Evolutionary conservation across 2,329 filamentous ascomycete species (phyloP), one percentile per base, ranked within the genome.

Genomic region (Kalaharituber pfeilii): DNA sequence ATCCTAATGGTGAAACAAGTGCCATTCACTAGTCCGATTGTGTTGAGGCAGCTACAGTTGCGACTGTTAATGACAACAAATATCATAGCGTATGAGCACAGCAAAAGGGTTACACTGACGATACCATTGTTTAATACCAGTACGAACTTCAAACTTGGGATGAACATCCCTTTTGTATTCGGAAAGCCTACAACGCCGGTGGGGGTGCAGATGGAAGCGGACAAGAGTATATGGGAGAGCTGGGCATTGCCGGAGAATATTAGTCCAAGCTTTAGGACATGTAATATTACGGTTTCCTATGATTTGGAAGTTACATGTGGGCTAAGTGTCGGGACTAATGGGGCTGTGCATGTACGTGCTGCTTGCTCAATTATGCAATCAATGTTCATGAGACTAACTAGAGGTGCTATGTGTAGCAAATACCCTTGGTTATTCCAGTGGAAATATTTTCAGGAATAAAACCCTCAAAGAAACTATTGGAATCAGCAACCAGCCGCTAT

Each of bases 381-480:
- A 24, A 25, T 52, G 27, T 30, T 29, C 22, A 49, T n/a, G n/a
- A n/a, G n/a, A n/a, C n/a, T n/a, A n/a, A n/a, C n/a, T n/a, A n/a
- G n/a, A 15, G 13, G 20, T 18, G 7, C 33, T 39, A 18, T 59
- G 56, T 63, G n/a, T 85, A 94, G 69, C 75, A 81, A 51, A 79
- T 94, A 29, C 86, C 88, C 3, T 73, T 98, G 18, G 76, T 82
- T 57, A 81, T 96, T 63, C 79, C 81, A 29, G 75, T 93, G 51
- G 77, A 86, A 53, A 79, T 98, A 15, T 96, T 78, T 67, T 94
- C 88, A 1, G 91, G 91, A 61, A 87, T 96, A 60, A 75, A 78
- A 22, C 89, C 91, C 11, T 87, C 88, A 1, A 70, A 77, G 22
- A 79, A 82, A 49, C 78, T 96, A 5, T 70, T 94, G 20, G 75